Percentiles rank a stretch among this genome's conserved stretches.
These are phyloP conservation scores for Actinomortierella ambigua DNA, from an alignment of 371 early-diverging fungal species.

Conservation along the genomic window DNA sequence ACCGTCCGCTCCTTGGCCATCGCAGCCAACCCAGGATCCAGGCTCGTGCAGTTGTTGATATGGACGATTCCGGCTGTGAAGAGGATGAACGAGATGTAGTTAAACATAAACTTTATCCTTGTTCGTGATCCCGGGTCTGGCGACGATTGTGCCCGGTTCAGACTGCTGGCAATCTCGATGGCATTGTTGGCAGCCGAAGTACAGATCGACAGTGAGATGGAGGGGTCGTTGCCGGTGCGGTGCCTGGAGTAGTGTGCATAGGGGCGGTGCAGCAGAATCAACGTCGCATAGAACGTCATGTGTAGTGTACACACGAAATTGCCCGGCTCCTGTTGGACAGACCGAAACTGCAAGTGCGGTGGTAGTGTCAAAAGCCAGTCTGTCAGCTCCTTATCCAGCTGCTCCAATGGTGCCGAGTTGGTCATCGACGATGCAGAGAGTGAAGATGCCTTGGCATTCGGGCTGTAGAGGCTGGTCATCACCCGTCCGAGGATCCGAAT, in stretches of 20 bases:
- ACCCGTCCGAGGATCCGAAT: slow-evolving; percentile 40
- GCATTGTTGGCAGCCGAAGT: slow-evolving; percentile 60
- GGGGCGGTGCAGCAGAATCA: slow-evolving; percentile 61
- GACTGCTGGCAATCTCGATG: slow-evolving; percentile 54
- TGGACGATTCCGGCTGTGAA: slow-evolving; percentile 43
- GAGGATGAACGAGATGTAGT: slow-evolving; percentile 50
- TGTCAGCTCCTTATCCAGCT: slow-evolving; percentile 43
- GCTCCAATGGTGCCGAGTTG: slow-evolving; percentile 44
- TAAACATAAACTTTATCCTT: slow-evolving; percentile 52
- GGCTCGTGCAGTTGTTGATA: slow-evolving; percentile 42
- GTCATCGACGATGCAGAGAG: slow-evolving; percentile 35
- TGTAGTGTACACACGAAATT: slow-evolving; percentile 51
- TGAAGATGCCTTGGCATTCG: slow-evolving; percentile 36
- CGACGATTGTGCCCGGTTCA: slow-evolving; percentile 20
- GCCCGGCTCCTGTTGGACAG: slow-evolving; percentile 39
- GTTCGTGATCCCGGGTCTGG: slow-evolving; percentile 7
- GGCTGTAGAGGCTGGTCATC: slow-evolving; percentile 43
- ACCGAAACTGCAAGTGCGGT: slow-evolving; percentile 39
- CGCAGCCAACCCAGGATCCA: slow-evolving; percentile 33
- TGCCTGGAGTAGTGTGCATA: slow-evolving; percentile 46
- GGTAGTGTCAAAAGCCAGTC: slow-evolving; percentile 43
- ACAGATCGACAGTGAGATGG: slow-evolving; percentile 56
- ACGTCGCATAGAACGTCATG: slow-evolving; percentile 57
- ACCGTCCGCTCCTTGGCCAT: slow-evolving; percentile 35
- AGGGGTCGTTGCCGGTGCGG: slow-evolving; percentile 24